Percentiles rank a stretch among this genome's conserved stretches.
phyloP scores from a whole-genome alignment of 352 stramenopile species.

The Pilasporangium apinafurcum region DNA sequence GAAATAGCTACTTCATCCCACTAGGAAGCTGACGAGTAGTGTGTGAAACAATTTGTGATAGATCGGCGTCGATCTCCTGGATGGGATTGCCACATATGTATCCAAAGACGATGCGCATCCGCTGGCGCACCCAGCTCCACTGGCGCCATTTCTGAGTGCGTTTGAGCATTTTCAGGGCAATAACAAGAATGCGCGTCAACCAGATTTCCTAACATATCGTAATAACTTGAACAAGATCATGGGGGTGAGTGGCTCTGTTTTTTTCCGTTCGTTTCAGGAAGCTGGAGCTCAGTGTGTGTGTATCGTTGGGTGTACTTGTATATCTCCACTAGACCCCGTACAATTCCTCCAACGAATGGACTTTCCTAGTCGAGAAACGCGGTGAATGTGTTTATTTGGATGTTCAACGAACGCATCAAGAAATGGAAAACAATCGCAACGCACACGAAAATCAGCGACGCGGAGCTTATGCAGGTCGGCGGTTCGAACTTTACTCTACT shows the following conservation, averaged over 20 bases:
- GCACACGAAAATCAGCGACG: slow-evolving; percentile 42
- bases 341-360: slow-evolving; percentile 72
- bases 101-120: slow-evolving; percentile 47
- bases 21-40: too few relatives aligned
- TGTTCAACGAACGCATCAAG: slow-evolving; percentile 35
- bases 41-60: slow-evolving; percentile 1
- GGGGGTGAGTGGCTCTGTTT: slow-evolving; percentile 23
- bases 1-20: background rate
- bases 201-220: slow-evolving; percentile 62
- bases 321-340: slow-evolving; percentile 73
- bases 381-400: slow-evolving; percentile 57
- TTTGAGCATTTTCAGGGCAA: slow-evolving; percentile 34
- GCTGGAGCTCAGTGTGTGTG: background rate
- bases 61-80: slow-evolving; percentile 50
- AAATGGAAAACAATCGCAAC: slow-evolving; percentile 34
- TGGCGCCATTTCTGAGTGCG: slow-evolving; percentile 38
- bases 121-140: slow-evolving; percentile 29
- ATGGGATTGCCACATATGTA: slow-evolving; percentile 44
- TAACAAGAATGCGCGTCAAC: slow-evolving; percentile 8
- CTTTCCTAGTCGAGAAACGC: slow-evolving; percentile 46
- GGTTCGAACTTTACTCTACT: slow-evolving; percentile 63
- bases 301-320: background rate
- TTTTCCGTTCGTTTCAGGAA: background rate
- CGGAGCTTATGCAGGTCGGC: slow-evolving; percentile 58
- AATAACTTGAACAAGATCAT: slow-evolving; percentile 87